These are phyloP conservation scores for Gentiana macrophylla DNA, from an alignment of 257 asterid species.

Conservation along the genomic window DNA sequence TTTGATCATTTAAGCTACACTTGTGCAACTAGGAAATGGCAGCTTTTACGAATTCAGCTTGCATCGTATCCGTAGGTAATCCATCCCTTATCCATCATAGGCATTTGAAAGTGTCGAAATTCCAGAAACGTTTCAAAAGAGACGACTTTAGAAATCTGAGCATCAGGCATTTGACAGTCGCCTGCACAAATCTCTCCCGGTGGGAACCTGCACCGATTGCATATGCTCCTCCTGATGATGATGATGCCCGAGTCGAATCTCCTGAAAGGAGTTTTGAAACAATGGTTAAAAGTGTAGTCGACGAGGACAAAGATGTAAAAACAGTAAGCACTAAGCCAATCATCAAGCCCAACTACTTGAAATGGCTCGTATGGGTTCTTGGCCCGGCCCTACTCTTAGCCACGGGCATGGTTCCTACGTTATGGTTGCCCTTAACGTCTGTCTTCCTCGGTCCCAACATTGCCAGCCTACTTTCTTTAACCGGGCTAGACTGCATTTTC, in stretches of 20 bases:
- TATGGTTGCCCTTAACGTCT: slow-evolving; percentile 84
- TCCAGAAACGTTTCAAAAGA: slow-evolving; percentile 18
- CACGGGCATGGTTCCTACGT: slow-evolving; percentile 86
- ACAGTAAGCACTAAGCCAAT: slow-evolving; percentile 15
- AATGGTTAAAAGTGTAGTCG: slow-evolving; percentile 28
- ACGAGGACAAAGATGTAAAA: slow-evolving; percentile 23
- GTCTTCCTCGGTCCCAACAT: slow-evolving; percentile 82
- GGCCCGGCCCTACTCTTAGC: slow-evolving; percentile 68
- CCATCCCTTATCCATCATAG: slow-evolving; percentile 22
- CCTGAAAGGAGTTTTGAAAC: slow-evolving; percentile 46
- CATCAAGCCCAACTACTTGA: slow-evolving; percentile 26
- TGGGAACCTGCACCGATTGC: slow-evolving; percentile 70
- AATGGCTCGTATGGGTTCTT: slow-evolving; percentile 66
- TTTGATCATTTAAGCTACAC: too few relatives aligned
- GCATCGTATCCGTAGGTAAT: slow-evolving; percentile 21
- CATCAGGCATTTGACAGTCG: slow-evolving; percentile 10
- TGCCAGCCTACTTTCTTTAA: slow-evolving; percentile 85
- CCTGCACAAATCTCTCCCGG: slow-evolving; percentile 39
- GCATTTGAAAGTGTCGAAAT: slow-evolving; percentile 19
- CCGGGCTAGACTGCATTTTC: slow-evolving; percentile 93
- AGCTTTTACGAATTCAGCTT: slow-evolving; percentile 13
- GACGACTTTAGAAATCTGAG: slow-evolving; percentile 8
- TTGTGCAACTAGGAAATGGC: too few relatives aligned
- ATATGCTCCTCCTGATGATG: slow-evolving; percentile 25
- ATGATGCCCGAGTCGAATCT: slow-evolving; percentile 28